Base-by-base conservation (phyloP, 176 grass and related monocot species). In the Musa beccarii region DNA sequence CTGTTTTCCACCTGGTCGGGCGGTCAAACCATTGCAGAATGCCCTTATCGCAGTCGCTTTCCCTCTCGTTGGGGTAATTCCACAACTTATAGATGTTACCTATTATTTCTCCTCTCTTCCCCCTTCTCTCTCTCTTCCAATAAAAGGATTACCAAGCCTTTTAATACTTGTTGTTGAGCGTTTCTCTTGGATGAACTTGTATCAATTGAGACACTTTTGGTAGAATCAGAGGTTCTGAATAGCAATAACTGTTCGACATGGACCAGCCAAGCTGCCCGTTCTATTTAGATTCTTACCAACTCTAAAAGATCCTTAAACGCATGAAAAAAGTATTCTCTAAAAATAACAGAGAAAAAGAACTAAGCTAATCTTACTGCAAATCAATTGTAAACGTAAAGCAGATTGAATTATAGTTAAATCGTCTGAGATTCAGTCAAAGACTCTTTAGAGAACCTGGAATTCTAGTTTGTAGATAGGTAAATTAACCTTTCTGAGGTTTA, bases 51-150 rank as follows among this genome's bases (percentile, higher is more conserved):
- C 94, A 20, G 53, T 98, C 21, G 94, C 94, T 15, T 98, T 98
- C 75, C 94, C 94, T 65, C 94, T 98, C 62, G 87, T 98, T n/a
- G 94, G 94, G 79, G 94, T 98, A 29, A 53, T 52, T 49, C 2
- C 24, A 62, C 1, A 49, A n/a, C 25, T 61, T 57, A 1, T n/a
- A 61, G 29, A 29, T 75, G 8, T 6, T 20, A 20, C 23, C 56
- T 50, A 43, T 11, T 29, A 12, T 16, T 25, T 52, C 9, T 9
- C 10, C 51, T 53, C 61, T 25, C 10, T 53, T 21, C 15, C 20
- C 16, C 9, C 17, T 12, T 25, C 17, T 66, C 5, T 52, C 11
- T 76, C 51, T 10, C 13, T 51, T 3, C 11, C 12, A 9, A 68
- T 1, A 11, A 68, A 68, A 68, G 66, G 8, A 49, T 68, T 17